Conservation (phyloP, 345 rosid species). For the Conringia planisiliqua region DNA sequence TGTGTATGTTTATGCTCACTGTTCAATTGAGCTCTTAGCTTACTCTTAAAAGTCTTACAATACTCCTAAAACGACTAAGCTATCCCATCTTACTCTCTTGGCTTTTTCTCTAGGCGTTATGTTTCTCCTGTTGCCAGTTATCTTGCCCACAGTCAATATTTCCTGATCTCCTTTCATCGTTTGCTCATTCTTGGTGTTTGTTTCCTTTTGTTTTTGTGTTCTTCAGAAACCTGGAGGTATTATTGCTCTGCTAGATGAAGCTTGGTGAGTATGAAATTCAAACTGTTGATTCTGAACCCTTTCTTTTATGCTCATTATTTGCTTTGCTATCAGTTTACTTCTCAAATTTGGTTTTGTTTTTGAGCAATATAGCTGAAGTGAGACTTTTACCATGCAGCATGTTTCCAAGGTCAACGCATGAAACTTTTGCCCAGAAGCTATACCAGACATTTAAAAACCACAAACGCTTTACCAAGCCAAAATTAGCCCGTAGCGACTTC, state of each 20-base stretch:
- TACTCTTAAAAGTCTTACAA: not conserved
- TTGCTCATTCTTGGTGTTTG: conserved; percentile 12
- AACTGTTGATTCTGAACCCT: conserved; percentile 11
- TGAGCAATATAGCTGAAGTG: conserved; percentile 28
- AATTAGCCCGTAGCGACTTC: conserved; percentile 91
- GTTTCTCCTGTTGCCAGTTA: not conserved
- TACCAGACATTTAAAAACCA: conserved; percentile 93
- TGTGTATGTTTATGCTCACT: conserved; percentile 5
- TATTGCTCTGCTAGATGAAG: conserved; percentile 97
- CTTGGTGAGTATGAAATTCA: conserved; percentile 62
- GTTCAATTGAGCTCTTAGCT: not conserved
- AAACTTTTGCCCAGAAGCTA: conserved; percentile 97
- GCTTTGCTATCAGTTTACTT: conserved; percentile 10
- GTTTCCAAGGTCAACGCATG: conserved; percentile 99
- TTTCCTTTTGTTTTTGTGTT: conserved; percentile 17
- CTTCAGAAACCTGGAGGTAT: conserved; percentile 99
- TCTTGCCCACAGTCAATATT: not conserved
- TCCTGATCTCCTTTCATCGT: conserved; percentile 4
- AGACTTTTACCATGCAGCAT: conserved; percentile 54
- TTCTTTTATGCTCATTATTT: not conserved
- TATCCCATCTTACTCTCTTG: not conserved
- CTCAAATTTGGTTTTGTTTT: conserved; percentile 10
- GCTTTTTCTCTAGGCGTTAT: not conserved
- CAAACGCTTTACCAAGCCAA: conserved; percentile 92
- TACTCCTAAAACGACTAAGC: not conserved